Evolutionary conservation across 805 yeast species (phyloP).

Genomic region (Metschnikowia hibisci): DNA sequence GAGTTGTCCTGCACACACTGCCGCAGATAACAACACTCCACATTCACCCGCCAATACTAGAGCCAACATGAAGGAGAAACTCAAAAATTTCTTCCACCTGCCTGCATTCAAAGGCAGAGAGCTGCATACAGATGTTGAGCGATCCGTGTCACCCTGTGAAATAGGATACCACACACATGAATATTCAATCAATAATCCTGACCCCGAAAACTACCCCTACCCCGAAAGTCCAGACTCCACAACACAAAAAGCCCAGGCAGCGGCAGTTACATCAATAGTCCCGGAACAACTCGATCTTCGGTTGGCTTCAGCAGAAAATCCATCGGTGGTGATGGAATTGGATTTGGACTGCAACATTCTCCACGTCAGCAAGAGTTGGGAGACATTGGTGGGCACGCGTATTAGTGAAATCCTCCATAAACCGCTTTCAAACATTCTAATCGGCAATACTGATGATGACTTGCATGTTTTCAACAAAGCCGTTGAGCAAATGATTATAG

Average conservation of each 20-base stretch:
- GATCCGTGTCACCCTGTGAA: slow-evolving; percentile 35
- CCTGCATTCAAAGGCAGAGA: slow-evolving; percentile 18
- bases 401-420: slow-evolving; percentile 49
- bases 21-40: slow-evolving; percentile 4
- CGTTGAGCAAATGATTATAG: slow-evolving; percentile 61
- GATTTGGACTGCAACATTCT: slow-evolving; percentile 75
- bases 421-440: slow-evolving; percentile 59
- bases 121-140: slow-evolving; percentile 19
- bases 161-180: background rate
- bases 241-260: background rate
- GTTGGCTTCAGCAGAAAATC: slow-evolving; percentile 63
- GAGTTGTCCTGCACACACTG: background rate
- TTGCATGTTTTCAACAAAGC: slow-evolving; percentile 66
- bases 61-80: slow-evolving; percentile 8
- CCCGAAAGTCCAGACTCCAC: background rate
- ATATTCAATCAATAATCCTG: background rate
- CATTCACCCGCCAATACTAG: background rate
- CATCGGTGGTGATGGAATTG: slow-evolving; percentile 78
- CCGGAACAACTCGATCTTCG: slow-evolving; percentile 52
- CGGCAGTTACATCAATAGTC: slow-evolving; percentile 19
- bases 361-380: slow-evolving; percentile 77
- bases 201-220: background rate
- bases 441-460: slow-evolving; percentile 61
- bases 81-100: slow-evolving; percentile 18
- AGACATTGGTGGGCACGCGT: slow-evolving; percentile 65